These are phyloP conservation scores for Paramecium sexaurelia DNA, from an alignment of 73 alveolate genomes.

Conservation along the genomic window DNA sequence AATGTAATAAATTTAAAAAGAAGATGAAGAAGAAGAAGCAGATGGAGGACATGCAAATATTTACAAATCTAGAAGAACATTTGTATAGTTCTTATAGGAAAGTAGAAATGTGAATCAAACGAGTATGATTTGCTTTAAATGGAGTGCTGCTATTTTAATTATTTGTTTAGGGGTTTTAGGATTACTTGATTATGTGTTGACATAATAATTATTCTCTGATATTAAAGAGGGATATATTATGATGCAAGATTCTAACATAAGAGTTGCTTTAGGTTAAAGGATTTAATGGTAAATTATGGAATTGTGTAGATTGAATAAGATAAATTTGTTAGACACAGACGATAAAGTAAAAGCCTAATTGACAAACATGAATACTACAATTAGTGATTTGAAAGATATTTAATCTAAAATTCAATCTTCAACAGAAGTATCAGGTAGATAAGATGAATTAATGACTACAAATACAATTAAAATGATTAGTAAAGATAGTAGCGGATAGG, in stretches of 20 bases:
- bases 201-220: slow-evolving; percentile 34
- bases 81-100: slow-evolving; percentile 56
- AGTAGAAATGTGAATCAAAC: slow-evolving; percentile 40
- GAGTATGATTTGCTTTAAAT: slow-evolving; percentile 66
- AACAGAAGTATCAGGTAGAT: slow-evolving; percentile 6
- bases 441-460: slow-evolving; percentile 5
- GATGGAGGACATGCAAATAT: slow-evolving; percentile 66
- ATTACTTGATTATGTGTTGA: slow-evolving; percentile 40
- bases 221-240: slow-evolving; percentile 35
- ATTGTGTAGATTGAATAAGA: slow-evolving; percentile 45
- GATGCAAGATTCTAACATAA: slow-evolving; percentile 48
- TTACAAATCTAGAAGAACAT: slow-evolving; percentile 61
- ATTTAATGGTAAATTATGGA: slow-evolving; percentile 29
- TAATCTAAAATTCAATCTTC: not conserved
- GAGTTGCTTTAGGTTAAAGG: slow-evolving; percentile 51
- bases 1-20: not conserved
- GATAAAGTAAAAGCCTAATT: not conserved
- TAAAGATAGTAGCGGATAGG: slow-evolving; percentile 6
- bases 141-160: slow-evolving; percentile 60
- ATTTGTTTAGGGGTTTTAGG: slow-evolving; percentile 51
- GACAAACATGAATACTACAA: slow-evolving; percentile 35
- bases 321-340: not conserved
- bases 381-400: slow-evolving; percentile 5
- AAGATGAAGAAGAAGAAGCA: slow-evolving; percentile 59
- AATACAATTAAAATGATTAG: slow-evolving; percentile 37